Conservation (phyloP, 805 yeast genomes). For the Barnettozyma californica region DNA sequence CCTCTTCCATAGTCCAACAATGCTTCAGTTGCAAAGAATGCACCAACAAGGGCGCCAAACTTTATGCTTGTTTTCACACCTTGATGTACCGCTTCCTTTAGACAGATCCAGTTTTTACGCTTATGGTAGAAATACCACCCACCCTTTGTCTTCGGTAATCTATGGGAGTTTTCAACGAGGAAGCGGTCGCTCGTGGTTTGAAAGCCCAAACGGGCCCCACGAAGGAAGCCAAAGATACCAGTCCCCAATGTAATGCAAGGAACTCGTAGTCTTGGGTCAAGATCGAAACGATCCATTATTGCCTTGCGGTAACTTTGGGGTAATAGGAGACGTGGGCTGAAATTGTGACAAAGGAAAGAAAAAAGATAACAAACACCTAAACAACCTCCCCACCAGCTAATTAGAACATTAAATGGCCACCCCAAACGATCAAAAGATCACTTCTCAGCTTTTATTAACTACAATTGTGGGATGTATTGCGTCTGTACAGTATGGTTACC, state of each 20-base stretch:
- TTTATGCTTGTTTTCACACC: constrained; percentile 42
- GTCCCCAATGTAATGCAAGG: constrained; percentile 35
- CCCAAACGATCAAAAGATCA: background rate
- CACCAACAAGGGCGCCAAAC: constrained; percentile 39
- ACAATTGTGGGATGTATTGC: constrained; percentile 65
- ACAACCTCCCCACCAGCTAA: background rate
- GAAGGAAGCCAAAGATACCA: constrained; percentile 39
- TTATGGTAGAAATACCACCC: constrained; percentile 90
- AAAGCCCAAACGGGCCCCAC: constrained; percentile 60
- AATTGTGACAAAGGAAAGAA: background rate
- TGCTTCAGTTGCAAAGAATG: constrained; percentile 59
- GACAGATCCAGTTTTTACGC: constrained; percentile 70
- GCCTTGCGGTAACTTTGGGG: background rate
- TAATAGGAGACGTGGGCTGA: background rate
- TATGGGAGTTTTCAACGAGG: constrained; percentile 75
- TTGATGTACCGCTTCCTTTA: constrained; percentile 44
- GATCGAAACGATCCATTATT: constrained; percentile 36
- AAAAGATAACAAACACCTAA: background rate
- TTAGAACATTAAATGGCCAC: background rate
- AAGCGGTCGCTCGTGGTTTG: constrained; percentile 50
- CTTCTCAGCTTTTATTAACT: constrained; percentile 33
- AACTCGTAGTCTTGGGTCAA: constrained; percentile 43
- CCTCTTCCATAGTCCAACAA: constrained; percentile 49
- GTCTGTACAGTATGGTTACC: constrained; percentile 88
- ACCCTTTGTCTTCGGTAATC: constrained; percentile 70